Base-by-base conservation (phyloP, 2,329 filamentous ascomycete genomes). In the Diplodia mutila region DNA sequence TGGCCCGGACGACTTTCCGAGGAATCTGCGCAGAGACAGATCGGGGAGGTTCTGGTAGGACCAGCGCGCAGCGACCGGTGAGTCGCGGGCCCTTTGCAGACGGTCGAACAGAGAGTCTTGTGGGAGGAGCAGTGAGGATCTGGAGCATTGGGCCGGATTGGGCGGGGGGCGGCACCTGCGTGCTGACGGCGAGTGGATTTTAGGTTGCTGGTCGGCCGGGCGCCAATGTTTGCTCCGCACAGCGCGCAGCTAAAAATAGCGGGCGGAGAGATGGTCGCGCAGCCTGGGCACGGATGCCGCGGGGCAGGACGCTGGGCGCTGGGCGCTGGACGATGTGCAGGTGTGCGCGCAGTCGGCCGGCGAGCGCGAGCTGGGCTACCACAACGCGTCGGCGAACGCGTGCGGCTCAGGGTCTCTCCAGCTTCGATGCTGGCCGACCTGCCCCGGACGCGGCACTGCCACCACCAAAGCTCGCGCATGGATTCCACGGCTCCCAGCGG, bases 181-280 rank as follows among this genome's bases (percentile, higher is more conserved):
- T 25, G 57, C n/a, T 51, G 42, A 51, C 16, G 46, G 27, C 46
- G 34, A 37, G 59, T 63, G 46, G 46, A 25, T 51, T 63, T 63
- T 63, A 63, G 46, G 59, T 63, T 63, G 57, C 57, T 42, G 55
- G 37, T 16, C 32, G 29, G 52, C 52, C 32, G 52, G 52, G 52
- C 52, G 52, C 53, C 53, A 39, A 25, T 49, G 57, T 61, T 49
- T 61, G 59, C 59, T 63, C 59, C 42, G 59, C 57, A 32, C 57
- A 6, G 29, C 29, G 29, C 29, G 29, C 34, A 37, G 42, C 59
- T 63, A 63, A 63, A 63, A 63, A 63, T 63, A 63, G 59, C 12
- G n/a, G 37, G 9, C 11, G 32, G 39, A 49, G 57, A 29, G 42
- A 49, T 49, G 57, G 55, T 27, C 21, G 23, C 39, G 55, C 55